Conservation (phyloP, 179 eudicot species). For the Silene coronaria region DNA sequence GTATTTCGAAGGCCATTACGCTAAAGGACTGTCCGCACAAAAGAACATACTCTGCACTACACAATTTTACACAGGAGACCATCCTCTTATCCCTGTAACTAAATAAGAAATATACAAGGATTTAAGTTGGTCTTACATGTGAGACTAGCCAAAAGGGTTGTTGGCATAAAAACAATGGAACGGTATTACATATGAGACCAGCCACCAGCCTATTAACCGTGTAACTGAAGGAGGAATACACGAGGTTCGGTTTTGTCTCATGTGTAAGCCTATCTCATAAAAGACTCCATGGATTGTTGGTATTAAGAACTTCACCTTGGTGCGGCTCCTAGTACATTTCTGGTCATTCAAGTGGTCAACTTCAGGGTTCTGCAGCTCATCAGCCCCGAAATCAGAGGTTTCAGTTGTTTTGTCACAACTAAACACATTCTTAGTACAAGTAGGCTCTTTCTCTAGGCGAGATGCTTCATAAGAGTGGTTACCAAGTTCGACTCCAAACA, state of each 20-base stretch:
- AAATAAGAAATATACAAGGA: too few relatives aligned
- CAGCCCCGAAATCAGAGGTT: constrained; percentile 22
- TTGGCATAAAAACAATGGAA: too few relatives aligned
- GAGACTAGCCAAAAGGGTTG: too few relatives aligned
- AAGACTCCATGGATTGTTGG: too few relatives aligned
- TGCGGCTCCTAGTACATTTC: constrained; percentile 56
- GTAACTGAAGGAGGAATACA: too few relatives aligned
- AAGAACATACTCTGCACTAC: too few relatives aligned
- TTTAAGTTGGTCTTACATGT: too few relatives aligned
- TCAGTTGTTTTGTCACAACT: constrained; percentile 22
- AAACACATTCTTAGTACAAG: constrained; percentile 5
- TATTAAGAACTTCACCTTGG: constrained; percentile 44
- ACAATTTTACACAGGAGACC: too few relatives aligned
- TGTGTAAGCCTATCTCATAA: too few relatives aligned
- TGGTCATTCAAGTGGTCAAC: constrained; percentile 35
- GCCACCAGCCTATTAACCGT: too few relatives aligned
- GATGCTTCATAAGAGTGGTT: constrained; percentile 19
- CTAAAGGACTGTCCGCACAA: neutral
- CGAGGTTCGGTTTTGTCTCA: neutral
- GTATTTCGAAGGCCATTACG: neutral
- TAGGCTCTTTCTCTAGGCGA: constrained; percentile 19
- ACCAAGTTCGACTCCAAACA: constrained; percentile 75
- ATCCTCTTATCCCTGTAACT: too few relatives aligned
- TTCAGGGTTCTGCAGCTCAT: constrained; percentile 30
- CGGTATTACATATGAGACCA: too few relatives aligned